Base-by-base conservation (phyloP, 768 basidiomycete species). In the Mycena leptocephala region DNA sequence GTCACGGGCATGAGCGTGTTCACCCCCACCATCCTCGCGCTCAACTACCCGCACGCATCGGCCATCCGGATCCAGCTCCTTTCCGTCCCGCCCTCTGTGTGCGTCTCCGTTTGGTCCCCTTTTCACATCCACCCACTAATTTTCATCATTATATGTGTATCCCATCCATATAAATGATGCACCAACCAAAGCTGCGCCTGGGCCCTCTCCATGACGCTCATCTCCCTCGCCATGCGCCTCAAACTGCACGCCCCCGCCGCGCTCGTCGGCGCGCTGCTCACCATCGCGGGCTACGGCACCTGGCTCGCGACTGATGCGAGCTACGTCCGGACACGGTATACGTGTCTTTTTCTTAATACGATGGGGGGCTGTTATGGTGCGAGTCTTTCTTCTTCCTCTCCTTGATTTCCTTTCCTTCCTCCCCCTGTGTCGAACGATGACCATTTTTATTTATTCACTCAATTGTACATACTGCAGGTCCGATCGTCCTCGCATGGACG, bases 221-320 rank as follows among this genome's bases (percentile, higher is more conserved):
- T 71, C 20, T 62, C 26, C 33, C 16, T 71, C 59, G 70, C 59
- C 6, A 71, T 71, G 70, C 70, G 46, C 10, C 30, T 37, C 33
- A n/a, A 30, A 5, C 6, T 9, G 28, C 70, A 63, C 33, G 43
- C 20, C 46, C 16, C 56, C 24, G 46, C 70, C 13, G 58, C 70
- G 16, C 58, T 71, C 43, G 26, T 53, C 22, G 70, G 51, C 32
- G 70, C 70, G 0, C 30, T 71, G 35, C 26, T 71, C 26, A 71
- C 58, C 46, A 32, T 63, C 24, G 51, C 61, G 0, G 70, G 70
- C 0, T 71, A 71, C 70, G 70, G 51, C 30, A 63, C 70, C 3
- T 71, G 70, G 70, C 70, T 71, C 59, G 59, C 70, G 11, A 71
- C 59, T 46, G 48, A 61, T 30, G 18, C 43, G n/a, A 63, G 32